Percentiles rank a stretch among this genome's conserved stretches.
Evolutionary conservation across 371 early-diverging fungal genomes (phyloP).

Genomic region (Zancudomyces culisetae): DNA sequence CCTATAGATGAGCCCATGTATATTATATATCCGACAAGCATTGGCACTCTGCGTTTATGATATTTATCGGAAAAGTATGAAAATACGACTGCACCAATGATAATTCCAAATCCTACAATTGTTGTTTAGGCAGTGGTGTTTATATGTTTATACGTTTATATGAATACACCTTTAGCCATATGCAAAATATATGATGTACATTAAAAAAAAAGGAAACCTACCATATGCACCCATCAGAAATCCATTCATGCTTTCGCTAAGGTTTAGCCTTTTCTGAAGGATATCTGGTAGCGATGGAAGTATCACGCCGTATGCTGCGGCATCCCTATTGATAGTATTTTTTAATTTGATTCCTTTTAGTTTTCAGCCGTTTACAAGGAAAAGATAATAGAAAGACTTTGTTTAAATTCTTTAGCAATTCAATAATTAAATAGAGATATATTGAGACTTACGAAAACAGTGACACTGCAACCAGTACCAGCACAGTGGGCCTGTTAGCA

Average conservation of each 20-base stretch:
- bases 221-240: conserved; percentile 67
- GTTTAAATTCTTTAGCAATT: too few relatives aligned
- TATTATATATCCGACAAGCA: conserved; percentile 41
- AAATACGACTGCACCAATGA: conserved; percentile 53
- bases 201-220: too few relatives aligned
- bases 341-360: too few relatives aligned
- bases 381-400: too few relatives aligned
- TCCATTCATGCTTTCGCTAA: conserved; percentile 41
- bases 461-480: background rate
- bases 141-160: too few relatives aligned
- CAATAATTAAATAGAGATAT: too few relatives aligned
- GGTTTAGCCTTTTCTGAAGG: conserved; percentile 41
- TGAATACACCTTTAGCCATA: too few relatives aligned
- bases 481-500: background rate
- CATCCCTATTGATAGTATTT: conserved; percentile 34
- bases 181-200: too few relatives aligned
- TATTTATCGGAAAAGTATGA: conserved; percentile 57
- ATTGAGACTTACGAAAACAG: background rate
- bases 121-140: too few relatives aligned
- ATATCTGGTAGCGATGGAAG: conserved; percentile 66
- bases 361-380: too few relatives aligned
- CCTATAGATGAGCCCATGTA: conserved; percentile 36
- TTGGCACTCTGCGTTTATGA: conserved; percentile 45
- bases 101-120: conserved; percentile 61
- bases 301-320: conserved; percentile 62